A percentile compares a stretch with the other conserved stretches of the same genome.
Conservation (phyloP, 2,329 filamentous ascomycete species). For the Ascochyta fabae region DNA sequence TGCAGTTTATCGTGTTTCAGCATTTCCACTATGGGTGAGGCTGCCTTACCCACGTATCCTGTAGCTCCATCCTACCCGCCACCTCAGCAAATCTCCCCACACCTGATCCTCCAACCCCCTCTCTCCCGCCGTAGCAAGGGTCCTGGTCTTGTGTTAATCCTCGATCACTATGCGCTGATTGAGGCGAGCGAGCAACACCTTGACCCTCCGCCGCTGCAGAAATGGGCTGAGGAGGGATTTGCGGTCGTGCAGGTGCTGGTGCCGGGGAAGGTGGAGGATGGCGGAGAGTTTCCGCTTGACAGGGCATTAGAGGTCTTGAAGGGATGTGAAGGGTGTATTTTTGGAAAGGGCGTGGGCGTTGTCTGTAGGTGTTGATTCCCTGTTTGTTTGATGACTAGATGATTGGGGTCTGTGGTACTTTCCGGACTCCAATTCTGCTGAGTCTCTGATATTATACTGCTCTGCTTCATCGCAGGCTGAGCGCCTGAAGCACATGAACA, state of each 20-base stretch:
- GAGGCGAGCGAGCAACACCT: slow-evolving; percentile 47
- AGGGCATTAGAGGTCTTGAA: slow-evolving; percentile 35
- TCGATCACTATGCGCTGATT: slow-evolving; percentile 44
- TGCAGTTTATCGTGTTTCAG: not conserved
- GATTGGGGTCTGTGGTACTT: not conserved
- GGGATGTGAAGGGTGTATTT: slow-evolving; percentile 32
- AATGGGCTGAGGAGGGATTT: slow-evolving; percentile 77
- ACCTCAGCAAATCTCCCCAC: slow-evolving; percentile 30
- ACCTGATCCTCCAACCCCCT: slow-evolving; percentile 52
- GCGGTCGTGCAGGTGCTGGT: slow-evolving; percentile 63
- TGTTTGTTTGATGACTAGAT: not conserved
- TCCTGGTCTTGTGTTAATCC: slow-evolving; percentile 57
- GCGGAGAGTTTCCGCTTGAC: slow-evolving; percentile 41
- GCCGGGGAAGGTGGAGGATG: slow-evolving; percentile 40
- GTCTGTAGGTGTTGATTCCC: slow-evolving; percentile 36
- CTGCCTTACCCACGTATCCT: slow-evolving; percentile 19
- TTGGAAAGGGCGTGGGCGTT: slow-evolving; percentile 36
- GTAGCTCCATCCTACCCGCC: slow-evolving; percentile 27
- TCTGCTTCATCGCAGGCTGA: too few relatives aligned
- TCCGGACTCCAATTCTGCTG: too few relatives aligned
- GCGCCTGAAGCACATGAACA: too few relatives aligned
- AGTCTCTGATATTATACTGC: too few relatives aligned
- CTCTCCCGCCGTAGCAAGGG: slow-evolving; percentile 58
- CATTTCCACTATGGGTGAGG: slow-evolving; percentile 11
- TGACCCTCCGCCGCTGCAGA: slow-evolving; percentile 64